Percentiles rank a stretch among this genome's conserved stretches.
These are phyloP conservation scores for Vitellaria paradoxa DNA, from an alignment of 179 eudicot species.

Conservation along the genomic window DNA sequence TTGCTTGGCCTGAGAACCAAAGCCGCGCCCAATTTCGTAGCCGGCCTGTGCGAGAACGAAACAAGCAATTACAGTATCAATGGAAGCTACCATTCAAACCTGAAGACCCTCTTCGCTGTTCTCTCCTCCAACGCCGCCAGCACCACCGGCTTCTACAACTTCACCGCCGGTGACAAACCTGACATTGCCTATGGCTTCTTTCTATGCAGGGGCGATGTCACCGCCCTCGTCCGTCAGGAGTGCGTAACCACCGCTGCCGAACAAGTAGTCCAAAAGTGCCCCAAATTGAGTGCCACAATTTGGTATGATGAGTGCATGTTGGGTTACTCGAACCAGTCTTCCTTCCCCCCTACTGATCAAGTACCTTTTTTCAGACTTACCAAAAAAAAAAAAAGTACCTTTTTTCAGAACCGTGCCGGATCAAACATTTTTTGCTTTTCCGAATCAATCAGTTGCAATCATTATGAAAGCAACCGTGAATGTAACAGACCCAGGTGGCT, in stretches of 20 bases:
- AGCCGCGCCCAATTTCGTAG: neutral
- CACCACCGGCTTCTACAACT: slow-evolving; percentile 17
- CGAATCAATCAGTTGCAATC: no score
- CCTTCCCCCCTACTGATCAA: neutral
- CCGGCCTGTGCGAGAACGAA: neutral
- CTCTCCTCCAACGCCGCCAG: slow-evolving; percentile 10
- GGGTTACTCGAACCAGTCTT: slow-evolving; percentile 25
- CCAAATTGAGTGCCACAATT: slow-evolving; percentile 13
- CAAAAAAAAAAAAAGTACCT: no score
- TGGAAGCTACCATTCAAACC: slow-evolving; percentile 18
- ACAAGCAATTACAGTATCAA: slow-evolving; percentile 3
- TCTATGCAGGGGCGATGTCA: slow-evolving; percentile 33
- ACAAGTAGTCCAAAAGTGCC: slow-evolving; percentile 12
- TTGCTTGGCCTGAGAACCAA: neutral
- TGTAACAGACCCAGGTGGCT: neutral
- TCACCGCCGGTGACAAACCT: slow-evolving; percentile 17
- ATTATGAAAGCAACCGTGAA: neutral
- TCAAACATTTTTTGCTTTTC: no score
- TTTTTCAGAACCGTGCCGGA: no score
- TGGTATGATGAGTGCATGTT: slow-evolving; percentile 34
- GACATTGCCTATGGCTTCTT: slow-evolving; percentile 30
- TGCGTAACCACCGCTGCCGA: slow-evolving; percentile 24
- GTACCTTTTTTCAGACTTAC: no score
- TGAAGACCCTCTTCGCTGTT: neutral
- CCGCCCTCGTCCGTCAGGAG: slow-evolving; percentile 13